Conservation (phyloP, 2,329 filamentous ascomycete genomes). For the Pezicula rhizophila region DNA sequence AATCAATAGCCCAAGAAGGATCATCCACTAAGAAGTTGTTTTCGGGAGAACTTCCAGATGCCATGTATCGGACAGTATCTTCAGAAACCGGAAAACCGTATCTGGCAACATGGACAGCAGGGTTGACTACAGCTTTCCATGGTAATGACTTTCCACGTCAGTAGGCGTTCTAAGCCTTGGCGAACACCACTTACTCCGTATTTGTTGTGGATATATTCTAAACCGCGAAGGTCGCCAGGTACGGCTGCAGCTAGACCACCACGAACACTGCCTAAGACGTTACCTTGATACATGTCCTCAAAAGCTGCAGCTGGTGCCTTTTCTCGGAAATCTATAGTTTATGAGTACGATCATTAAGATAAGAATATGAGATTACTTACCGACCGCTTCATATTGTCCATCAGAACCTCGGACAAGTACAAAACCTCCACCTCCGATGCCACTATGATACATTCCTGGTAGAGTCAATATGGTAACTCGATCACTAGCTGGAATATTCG, state of each 20-base stretch:
- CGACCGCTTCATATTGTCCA: conserved; percentile 74
- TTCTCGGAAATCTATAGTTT: conserved; percentile 68
- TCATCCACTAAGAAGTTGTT: conserved; percentile 56
- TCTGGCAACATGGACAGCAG: conserved; percentile 67
- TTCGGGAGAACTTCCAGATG: conserved; percentile 35
- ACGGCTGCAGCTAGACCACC: conserved; percentile 70
- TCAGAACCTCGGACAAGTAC: conserved; percentile 69
- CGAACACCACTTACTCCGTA: conserved; percentile 47
- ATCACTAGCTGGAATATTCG: conserved; percentile 6
- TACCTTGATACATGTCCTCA: conserved; percentile 78
- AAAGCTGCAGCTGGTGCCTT: conserved; percentile 75
- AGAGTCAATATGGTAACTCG: conserved; percentile 1
- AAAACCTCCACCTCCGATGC: conserved; percentile 88
- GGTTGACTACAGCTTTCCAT: conserved; percentile 67
- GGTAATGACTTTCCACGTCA: conserved; percentile 41
- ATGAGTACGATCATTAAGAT: neutral
- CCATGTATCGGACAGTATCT: conserved; percentile 73
- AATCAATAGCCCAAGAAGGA: conserved; percentile 61
- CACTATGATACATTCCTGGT: conserved; percentile 68
- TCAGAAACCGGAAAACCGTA: conserved; percentile 66
- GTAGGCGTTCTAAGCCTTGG: neutral
- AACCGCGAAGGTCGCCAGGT: conserved; percentile 69
- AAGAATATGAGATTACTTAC: conserved; percentile 7
- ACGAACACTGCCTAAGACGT: conserved; percentile 58
- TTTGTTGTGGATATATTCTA: conserved; percentile 70